A percentile compares a stretch with the other conserved stretches of the same genome.
phyloP scores from a whole-genome alignment of 2,329 filamentous ascomycete species.

The Fusarium sp. region DNA sequence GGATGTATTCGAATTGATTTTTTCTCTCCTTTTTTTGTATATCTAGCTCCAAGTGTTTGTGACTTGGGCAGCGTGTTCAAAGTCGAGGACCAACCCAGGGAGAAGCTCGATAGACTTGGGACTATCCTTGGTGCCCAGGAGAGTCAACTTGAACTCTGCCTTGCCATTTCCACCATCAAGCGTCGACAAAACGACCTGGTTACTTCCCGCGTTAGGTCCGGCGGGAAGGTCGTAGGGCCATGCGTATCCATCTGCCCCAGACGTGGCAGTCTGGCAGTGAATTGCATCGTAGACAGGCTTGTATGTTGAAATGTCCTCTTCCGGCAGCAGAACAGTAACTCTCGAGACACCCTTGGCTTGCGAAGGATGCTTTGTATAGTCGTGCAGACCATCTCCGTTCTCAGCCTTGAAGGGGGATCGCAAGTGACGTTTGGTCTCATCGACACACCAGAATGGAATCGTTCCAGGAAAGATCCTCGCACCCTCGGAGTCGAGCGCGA shows the following conservation, averaged over 20 bases:
- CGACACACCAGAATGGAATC: conserved; percentile 73
- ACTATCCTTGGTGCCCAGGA: conserved; percentile 37
- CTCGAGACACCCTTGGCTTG: conserved; percentile 60
- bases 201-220: conserved; percentile 26
- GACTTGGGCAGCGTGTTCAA: conserved; percentile 25
- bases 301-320: conserved; percentile 30
- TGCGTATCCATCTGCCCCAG: conserved; percentile 3
- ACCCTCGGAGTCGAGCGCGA: conserved; percentile 45
- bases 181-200: conserved; percentile 19
- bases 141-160: conserved; percentile 34
- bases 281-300: conserved; percentile 45
- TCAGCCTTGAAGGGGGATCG: conserved; percentile 59
- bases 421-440: conserved; percentile 64
- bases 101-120: conserved; percentile 37
- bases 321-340: conserved; percentile 51
- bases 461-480: conserved; percentile 54
- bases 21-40: background rate
- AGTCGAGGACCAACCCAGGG: conserved; percentile 35
- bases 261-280: conserved; percentile 18
- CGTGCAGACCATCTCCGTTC: conserved; percentile 17
- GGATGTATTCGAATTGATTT: background rate
- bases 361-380: conserved; percentile 57
- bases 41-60: background rate
- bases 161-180: conserved; percentile 6
- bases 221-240: conserved; percentile 37